A percentile compares a stretch with the other conserved stretches of the same genome.
phyloP scores from a whole-genome alignment of 106 monocot species.

The Allium fistulosum region DNA sequence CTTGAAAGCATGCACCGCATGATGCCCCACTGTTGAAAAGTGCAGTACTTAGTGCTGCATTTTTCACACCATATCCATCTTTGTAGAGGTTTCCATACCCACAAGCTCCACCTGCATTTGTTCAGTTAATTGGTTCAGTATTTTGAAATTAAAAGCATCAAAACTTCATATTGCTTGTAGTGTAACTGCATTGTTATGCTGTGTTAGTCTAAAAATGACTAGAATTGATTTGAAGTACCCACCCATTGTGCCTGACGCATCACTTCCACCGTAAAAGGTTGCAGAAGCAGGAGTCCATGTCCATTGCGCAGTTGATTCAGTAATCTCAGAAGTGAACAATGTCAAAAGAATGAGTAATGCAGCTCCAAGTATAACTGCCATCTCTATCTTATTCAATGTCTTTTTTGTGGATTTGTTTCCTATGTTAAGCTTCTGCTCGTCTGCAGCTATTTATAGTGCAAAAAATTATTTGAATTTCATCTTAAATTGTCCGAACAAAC shows the following conservation, averaged over 20 bases:
- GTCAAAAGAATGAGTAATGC: constrained; percentile 1
- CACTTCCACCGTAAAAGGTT: constrained; percentile 49
- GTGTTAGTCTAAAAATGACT: background rate
- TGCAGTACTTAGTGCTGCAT: constrained; percentile 69
- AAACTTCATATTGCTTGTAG: background rate
- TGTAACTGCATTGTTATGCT: background rate
- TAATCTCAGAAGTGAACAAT: constrained; percentile 1
- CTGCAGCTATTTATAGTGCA: no score
- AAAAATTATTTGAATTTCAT: no score
- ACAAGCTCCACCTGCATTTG: constrained; percentile 43
- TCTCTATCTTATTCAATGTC: background rate
- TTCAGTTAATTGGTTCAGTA: no score
- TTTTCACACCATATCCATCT: constrained; percentile 43
- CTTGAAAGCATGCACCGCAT: constrained; percentile 44
- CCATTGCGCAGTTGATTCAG: background rate
- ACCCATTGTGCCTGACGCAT: constrained; percentile 60
- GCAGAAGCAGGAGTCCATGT: constrained; percentile 32
- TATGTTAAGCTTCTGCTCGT: no score
- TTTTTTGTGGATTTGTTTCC: no score
- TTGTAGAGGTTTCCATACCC: constrained; percentile 43
- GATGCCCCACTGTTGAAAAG: constrained; percentile 58
- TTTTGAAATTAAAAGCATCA: background rate
- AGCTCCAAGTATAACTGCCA: background rate
- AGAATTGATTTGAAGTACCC: background rate
- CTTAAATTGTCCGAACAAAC: no score